These are phyloP conservation scores for Aciculoconidium aculeatum DNA, from an alignment of 805 yeast genomes.

Conservation along the genomic window DNA sequence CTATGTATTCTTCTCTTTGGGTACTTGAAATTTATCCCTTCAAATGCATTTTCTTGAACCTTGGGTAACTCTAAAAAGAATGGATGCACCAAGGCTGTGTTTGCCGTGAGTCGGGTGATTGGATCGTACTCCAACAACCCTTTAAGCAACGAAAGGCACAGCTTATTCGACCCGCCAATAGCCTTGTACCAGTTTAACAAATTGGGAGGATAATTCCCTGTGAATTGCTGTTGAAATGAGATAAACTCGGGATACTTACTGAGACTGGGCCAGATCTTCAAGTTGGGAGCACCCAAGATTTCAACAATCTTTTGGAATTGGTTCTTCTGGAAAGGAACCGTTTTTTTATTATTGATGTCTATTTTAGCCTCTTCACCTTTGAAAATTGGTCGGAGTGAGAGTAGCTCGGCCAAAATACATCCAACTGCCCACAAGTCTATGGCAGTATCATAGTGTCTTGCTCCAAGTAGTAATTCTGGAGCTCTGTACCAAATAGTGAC, in stretches of 20 bases:
- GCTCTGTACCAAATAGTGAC: constrained; percentile 97
- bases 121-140: constrained; percentile 81
- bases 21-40: constrained; percentile 64
- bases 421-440: constrained; percentile 96
- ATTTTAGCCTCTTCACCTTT: constrained; percentile 97
- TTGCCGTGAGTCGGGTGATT: constrained; percentile 68
- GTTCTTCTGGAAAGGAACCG: constrained; percentile 89
- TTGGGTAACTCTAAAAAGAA: constrained; percentile 70
- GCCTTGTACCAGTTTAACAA: constrained; percentile 81
- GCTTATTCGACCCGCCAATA: constrained; percentile 67
- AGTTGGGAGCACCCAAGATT: constrained; percentile 84
- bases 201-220: constrained; percentile 60
- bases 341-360: constrained; percentile 73
- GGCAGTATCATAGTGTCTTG: constrained; percentile 88
- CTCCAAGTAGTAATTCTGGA: constrained; percentile 85
- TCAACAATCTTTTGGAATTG: constrained; percentile 89
- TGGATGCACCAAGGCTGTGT: constrained; percentile 65
- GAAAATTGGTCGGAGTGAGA: constrained; percentile 86
- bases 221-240: constrained; percentile 42
- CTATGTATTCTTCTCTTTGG: constrained; percentile 84
- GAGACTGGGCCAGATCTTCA: constrained; percentile 74
- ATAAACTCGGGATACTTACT: constrained; percentile 77
- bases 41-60: constrained; percentile 74
- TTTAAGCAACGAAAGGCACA: constrained; percentile 60
- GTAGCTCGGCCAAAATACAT: constrained; percentile 85